phyloP scores from a whole-genome alignment of 768 basidiomycete species.

The Paxillus ammoniavirescens region DNA sequence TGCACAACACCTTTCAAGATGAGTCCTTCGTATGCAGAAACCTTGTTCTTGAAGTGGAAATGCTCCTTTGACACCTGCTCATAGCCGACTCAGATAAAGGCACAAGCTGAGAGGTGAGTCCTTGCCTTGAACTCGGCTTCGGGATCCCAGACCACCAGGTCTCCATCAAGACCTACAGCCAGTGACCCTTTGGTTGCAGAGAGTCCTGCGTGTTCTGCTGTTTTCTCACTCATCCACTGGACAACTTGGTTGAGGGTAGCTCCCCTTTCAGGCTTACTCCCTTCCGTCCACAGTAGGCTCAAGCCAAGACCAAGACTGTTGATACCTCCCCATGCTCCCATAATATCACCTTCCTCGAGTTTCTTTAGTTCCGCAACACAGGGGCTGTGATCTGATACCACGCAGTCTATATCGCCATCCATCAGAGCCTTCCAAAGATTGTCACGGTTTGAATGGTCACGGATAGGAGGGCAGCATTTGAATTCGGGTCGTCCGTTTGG shows the following conservation, averaged over 20 bases:
- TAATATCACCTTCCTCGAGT: constrained; percentile 73
- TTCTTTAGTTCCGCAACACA: constrained; percentile 82
- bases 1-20: constrained; percentile 68
- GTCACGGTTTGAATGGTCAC: constrained; percentile 69
- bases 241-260: constrained; percentile 60
- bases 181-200: constrained; percentile 69
- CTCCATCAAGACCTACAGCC: constrained; percentile 74
- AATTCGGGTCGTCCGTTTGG: constrained; percentile 79
- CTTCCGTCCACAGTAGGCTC: constrained; percentile 88
- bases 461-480: constrained; percentile 96
- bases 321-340: constrained; percentile 95
- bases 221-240: constrained; percentile 70
- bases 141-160: constrained; percentile 85
- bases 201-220: constrained; percentile 81
- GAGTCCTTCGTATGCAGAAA: constrained; percentile 85
- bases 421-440: constrained; percentile 77
- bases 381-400: constrained; percentile 96
- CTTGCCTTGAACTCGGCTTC: constrained; percentile 42
- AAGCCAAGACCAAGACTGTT: constrained; percentile 88
- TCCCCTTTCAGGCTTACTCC: constrained; percentile 46
- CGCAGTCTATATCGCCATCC: constrained; percentile 84
- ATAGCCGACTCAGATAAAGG: constrained; percentile 4
- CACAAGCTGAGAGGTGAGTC: not conserved
- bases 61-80: constrained; percentile 67
- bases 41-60: constrained; percentile 90